A percentile compares a stretch with the other conserved stretches of the same genome.
These are phyloP conservation scores for Venturia aucupariae DNA, from an alignment of 2,329 filamentous ascomycete genomes.

Conservation along the genomic window DNA sequence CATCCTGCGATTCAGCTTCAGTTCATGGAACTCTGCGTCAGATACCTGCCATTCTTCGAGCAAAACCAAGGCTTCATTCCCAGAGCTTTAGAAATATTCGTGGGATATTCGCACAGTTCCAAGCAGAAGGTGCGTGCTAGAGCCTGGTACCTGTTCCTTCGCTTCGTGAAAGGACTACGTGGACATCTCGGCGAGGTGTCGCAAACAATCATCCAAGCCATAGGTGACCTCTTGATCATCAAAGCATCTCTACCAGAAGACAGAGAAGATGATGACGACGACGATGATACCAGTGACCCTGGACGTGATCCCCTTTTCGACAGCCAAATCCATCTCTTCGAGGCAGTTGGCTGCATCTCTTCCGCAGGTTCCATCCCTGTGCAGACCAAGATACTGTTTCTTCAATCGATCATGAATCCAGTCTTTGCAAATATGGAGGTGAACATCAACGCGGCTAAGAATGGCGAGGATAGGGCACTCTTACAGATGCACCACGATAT, in stretches of 20 bases:
- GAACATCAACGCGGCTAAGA: conserved; percentile 65
- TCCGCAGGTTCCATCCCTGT: conserved; percentile 67
- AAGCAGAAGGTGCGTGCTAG: conserved; percentile 80
- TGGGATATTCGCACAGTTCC: conserved; percentile 78
- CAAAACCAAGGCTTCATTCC: conserved; percentile 72
- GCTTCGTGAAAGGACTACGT: conserved; percentile 81
- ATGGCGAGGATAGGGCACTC: conserved; percentile 70
- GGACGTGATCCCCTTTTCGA: conserved; percentile 66
- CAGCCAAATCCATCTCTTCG: conserved; percentile 86
- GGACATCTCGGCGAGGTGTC: conserved; percentile 79
- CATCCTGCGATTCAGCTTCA: conserved; percentile 90
- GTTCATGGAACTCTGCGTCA: conserved; percentile 97
- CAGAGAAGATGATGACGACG: conserved; percentile 78
- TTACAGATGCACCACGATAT: conserved; percentile 94
- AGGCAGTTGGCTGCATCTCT: conserved; percentile 86
- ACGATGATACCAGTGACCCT: conserved; percentile 50
- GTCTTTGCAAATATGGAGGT: conserved; percentile 83
- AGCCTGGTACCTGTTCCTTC: conserved; percentile 95
- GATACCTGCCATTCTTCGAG: conserved; percentile 90
- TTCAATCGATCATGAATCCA: conserved; percentile 79
- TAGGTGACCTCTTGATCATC: conserved; percentile 80
- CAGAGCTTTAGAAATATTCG: conserved; percentile 82
- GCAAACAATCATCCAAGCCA: conserved; percentile 81
- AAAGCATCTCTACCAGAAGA: conserved; percentile 78
- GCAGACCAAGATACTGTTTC: conserved; percentile 81